Conservation (phyloP, 2,329 filamentous ascomycete species). For the Fusarium piperis region DNA sequence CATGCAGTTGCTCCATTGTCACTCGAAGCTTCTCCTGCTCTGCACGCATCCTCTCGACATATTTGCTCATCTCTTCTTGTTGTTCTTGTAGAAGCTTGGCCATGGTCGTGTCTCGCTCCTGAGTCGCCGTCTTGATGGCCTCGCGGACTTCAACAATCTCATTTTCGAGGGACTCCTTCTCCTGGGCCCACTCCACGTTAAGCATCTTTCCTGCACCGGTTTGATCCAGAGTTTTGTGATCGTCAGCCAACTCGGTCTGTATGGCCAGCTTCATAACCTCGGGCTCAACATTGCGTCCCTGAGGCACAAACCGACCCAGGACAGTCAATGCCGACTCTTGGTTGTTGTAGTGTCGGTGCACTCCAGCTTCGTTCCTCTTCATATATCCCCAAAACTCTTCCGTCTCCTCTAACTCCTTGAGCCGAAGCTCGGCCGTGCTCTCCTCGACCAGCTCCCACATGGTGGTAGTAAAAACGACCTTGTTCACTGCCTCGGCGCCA, state of each 20-base stretch:
- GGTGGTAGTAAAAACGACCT: constrained; percentile 1
- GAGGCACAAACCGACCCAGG: background rate
- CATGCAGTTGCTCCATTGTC: background rate
- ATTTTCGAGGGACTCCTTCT: background rate
- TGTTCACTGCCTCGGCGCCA: background rate
- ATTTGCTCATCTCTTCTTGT: background rate
- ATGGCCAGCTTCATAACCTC: background rate
- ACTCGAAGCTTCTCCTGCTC: background rate
- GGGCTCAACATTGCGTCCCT: background rate
- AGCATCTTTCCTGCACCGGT: background rate
- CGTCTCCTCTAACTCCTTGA: background rate
- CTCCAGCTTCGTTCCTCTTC: background rate
- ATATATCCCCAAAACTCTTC: constrained; percentile 2
- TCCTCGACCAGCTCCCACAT: constrained; percentile 1
- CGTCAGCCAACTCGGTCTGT: constrained; percentile 2
- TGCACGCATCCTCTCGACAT: background rate
- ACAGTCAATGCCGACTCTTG: background rate
- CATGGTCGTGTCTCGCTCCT: background rate
- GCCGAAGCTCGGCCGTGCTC: background rate
- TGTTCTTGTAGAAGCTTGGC: background rate
- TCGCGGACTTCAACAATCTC: background rate
- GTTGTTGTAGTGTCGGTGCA: background rate
- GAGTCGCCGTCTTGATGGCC: background rate
- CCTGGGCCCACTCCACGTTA: background rate
- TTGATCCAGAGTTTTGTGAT: background rate